phyloP scores from a whole-genome alignment of 805 yeast genomes.

The Saccharomycopsis fodiens region DNA sequence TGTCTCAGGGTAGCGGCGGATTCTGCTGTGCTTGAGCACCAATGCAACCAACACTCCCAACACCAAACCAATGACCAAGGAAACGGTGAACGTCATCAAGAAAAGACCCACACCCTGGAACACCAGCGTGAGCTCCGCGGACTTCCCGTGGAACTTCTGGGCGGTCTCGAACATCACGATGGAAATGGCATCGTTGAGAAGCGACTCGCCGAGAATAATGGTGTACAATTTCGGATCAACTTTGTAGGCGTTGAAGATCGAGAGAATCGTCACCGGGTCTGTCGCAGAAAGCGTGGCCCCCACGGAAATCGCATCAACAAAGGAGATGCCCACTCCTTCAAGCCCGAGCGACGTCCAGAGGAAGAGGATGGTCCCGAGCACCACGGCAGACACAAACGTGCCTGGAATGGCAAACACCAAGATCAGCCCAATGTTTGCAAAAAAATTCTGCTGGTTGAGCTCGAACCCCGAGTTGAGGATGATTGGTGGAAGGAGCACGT shows the following conservation, averaged over 20 bases:
- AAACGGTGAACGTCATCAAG: constrained; percentile 85
- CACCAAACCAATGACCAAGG: constrained; percentile 81
- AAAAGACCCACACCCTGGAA: constrained; percentile 93
- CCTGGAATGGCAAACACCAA: constrained; percentile 95
- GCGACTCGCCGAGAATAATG: constrained; percentile 92
- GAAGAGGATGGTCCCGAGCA: constrained; percentile 78
- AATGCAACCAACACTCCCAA: constrained; percentile 87
- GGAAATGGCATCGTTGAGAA: constrained; percentile 94
- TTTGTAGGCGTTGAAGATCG: constrained; percentile 94
- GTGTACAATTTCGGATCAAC: constrained; percentile 98
- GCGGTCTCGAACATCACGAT: constrained; percentile 99
- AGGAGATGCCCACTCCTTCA: constrained; percentile 80
- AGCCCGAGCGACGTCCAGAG: constrained; percentile 89
- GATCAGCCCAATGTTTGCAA: constrained; percentile 84
- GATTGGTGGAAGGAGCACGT: constrained; percentile 90
- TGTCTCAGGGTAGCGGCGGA: constrained; percentile 91
- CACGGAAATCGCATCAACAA: constrained; percentile 94
- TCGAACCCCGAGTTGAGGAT: constrained; percentile 95
- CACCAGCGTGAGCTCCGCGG: constrained; percentile 63
- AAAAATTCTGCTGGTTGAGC: constrained; percentile 90
- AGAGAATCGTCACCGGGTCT: constrained; percentile 94
- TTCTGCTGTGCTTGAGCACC: constrained; percentile 83
- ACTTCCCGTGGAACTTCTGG: constrained; percentile 87
- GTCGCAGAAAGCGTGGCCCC: constrained; percentile 98
- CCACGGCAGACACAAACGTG: constrained; percentile 85